A percentile compares a stretch with the other conserved stretches of the same genome.
Evolutionary conservation across 78 protist species (phyloP).

Genomic region (Dictyostelium capitatum): DNA sequence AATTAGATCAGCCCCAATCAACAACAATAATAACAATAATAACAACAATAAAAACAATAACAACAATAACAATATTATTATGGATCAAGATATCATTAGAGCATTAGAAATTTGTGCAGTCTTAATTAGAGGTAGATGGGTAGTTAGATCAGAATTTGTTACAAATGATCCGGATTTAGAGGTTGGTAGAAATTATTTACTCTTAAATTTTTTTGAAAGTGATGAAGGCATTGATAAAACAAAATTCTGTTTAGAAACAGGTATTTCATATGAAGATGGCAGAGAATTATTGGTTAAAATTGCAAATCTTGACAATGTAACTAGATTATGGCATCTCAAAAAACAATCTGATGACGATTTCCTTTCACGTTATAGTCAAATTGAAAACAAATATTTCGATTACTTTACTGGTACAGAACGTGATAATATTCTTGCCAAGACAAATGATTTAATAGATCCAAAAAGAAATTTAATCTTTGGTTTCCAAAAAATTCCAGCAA

Average conservation of each 20-base stretch:
- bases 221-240: slow-evolving; percentile 21
- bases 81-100: slow-evolving; percentile 22
- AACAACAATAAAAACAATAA: too few species aligned
- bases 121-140: slow-evolving; percentile 65
- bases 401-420: background rate
- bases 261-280: background rate
- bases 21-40: too few species aligned
- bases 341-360: slow-evolving; percentile 64
- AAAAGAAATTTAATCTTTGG: slow-evolving; percentile 19
- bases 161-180: background rate
- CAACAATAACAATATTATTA: background rate
- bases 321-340: slow-evolving; percentile 46
- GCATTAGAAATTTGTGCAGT: slow-evolving; percentile 26
- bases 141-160: background rate
- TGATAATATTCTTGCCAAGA: background rate
- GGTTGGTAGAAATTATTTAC: slow-evolving; percentile 28
- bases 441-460: slow-evolving; percentile 30
- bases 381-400: background rate
- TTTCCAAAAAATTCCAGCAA: slow-evolving; percentile 26
- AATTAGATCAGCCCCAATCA: background rate
- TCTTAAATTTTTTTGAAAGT: slow-evolving; percentile 6
- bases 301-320: background rate
- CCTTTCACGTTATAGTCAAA: background rate
- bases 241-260: slow-evolving; percentile 1
- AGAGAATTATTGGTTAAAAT: slow-evolving; percentile 41